A percentile compares a stretch with the other conserved stretches of the same genome.
phyloP scores from a whole-genome alignment of 73 alveolate species.

The Tetrahymena elliotti region DNA sequence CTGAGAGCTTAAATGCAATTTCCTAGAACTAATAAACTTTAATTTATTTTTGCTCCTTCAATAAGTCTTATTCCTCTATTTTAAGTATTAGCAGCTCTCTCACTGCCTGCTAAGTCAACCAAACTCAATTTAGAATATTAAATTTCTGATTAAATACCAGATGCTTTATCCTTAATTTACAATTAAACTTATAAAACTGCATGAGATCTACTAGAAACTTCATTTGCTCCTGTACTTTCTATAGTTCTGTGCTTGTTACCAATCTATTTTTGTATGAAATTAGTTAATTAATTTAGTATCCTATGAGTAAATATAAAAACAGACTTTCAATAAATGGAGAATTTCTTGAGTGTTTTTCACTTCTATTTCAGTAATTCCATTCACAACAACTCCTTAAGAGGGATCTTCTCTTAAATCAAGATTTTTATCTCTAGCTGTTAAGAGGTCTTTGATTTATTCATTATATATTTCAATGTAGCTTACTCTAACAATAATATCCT shows the following conservation, averaged over 20 bases:
- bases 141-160: slow-evolving; percentile 79
- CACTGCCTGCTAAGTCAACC: slow-evolving; percentile 98
- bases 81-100: slow-evolving; percentile 91
- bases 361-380: slow-evolving; percentile 83
- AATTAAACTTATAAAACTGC: slow-evolving; percentile 79
- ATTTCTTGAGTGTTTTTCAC: slow-evolving; percentile 84
- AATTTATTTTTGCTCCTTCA: slow-evolving; percentile 97
- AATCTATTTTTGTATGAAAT: slow-evolving; percentile 42
- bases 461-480: slow-evolving; percentile 91
- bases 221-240: slow-evolving; percentile 98
- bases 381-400: slow-evolving; percentile 71
- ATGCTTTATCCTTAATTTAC: slow-evolving; percentile 72
- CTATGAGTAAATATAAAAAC: neutral
- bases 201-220: slow-evolving; percentile 89
- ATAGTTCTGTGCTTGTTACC: slow-evolving; percentile 97
- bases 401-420: slow-evolving; percentile 94
- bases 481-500: slow-evolving; percentile 48
- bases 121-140: slow-evolving; percentile 78
- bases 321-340: slow-evolving; percentile 46
- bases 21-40: slow-evolving; percentile 93
- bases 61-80: slow-evolving; percentile 95
- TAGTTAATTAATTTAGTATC: neutral
- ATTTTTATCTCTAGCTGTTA: slow-evolving; percentile 62
- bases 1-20: slow-evolving; percentile 98
- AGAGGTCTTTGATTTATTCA: slow-evolving; percentile 83